Percentiles rank a stretch among this genome's conserved stretches.
phyloP scores from a whole-genome alignment of 371 early-diverging fungal genomes.

The Mucor mucedo region DNA sequence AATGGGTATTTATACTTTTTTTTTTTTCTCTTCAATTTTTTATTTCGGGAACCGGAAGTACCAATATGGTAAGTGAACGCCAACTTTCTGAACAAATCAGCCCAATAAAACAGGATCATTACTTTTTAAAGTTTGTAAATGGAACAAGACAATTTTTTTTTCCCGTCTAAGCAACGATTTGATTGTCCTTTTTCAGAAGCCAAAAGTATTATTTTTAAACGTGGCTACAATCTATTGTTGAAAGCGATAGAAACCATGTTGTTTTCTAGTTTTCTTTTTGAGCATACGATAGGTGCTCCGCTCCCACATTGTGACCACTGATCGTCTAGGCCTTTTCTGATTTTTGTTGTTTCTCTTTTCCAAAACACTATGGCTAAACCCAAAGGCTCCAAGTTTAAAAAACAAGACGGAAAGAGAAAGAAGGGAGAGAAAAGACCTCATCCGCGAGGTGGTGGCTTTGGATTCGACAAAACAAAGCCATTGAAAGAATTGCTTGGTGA shows the following conservation, averaged over 20 bases:
- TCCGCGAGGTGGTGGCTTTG: slow-evolving; percentile 16
- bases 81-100: no score
- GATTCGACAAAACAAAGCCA: slow-evolving; percentile 4
- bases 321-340: not conserved
- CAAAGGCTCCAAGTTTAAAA: slow-evolving; percentile 10
- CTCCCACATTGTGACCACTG: no score
- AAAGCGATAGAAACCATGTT: not conserved
- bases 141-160: not conserved
- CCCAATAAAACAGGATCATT: no score
- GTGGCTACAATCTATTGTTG: no score
- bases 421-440: not conserved
- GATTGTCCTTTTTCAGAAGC: no score
- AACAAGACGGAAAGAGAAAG: slow-evolving; percentile 1
- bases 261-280: no score
- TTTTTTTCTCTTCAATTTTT: not conserved
- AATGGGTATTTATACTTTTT: not conserved
- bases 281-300: no score
- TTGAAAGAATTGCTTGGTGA: not conserved
- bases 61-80: no score
- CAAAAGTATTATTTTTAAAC: no score
- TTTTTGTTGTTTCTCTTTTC: not conserved
- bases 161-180: not conserved
- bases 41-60: not conserved
- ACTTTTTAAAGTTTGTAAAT: not conserved
- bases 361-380: slow-evolving; percentile 4